Percentiles rank a stretch among this genome's conserved stretches.
Conservation (phyloP, 75 land plant species). For the Sequoia sempervirens region DNA sequence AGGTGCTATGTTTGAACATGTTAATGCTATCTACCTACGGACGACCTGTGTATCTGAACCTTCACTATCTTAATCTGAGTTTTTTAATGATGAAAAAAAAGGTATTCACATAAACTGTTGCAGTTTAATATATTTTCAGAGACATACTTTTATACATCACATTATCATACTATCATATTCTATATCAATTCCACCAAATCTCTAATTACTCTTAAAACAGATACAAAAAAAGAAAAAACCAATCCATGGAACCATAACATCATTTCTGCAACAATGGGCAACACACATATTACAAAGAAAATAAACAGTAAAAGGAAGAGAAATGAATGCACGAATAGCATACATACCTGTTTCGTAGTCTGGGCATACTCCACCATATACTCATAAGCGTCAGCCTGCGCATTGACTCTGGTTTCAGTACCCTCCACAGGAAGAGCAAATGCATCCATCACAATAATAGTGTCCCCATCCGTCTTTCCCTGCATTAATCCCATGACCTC, state of each 20-base stretch:
- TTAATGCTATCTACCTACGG: background rate
- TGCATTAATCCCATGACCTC: constrained; percentile 99
- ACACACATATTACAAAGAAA: background rate
- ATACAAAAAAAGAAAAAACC: background rate
- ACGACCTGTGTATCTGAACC: background rate
- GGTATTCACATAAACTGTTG: background rate
- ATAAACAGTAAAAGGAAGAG: background rate
- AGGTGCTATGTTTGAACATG: background rate
- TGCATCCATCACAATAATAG: constrained; percentile 96
- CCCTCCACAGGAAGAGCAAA: constrained; percentile 99
- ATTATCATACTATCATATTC: no score
- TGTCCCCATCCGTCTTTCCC: constrained; percentile 93
- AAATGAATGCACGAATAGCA: background rate
- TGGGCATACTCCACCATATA: constrained; percentile 98
- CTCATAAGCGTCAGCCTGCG: constrained; percentile 98
- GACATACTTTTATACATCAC: background rate
- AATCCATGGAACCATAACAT: background rate
- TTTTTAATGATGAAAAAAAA: background rate
- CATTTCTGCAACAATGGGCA: background rate
- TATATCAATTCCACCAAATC: background rate
- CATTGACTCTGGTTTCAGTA: constrained; percentile 97
- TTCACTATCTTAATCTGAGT: background rate
- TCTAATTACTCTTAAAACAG: background rate
- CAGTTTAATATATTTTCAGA: background rate
- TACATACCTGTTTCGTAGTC: constrained; percentile 77